Evolutionary conservation across 305 asterid species (phyloP), one percentile per base, ranked within the genome.

Genomic region (Rubia peregrina): DNA sequence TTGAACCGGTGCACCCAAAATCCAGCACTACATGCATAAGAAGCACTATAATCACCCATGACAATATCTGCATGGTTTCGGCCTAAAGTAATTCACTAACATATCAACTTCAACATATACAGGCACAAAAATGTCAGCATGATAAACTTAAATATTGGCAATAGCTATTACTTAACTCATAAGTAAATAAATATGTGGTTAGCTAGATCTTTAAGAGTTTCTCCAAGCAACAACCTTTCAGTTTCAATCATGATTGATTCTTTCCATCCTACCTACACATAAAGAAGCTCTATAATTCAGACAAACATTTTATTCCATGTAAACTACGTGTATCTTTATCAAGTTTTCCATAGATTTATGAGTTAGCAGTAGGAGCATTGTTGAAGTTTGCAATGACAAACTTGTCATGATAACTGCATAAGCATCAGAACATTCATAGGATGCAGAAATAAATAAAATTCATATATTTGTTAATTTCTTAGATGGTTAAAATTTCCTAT

Each of bases 251-350:
- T 95, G 83, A 90, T 91, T 44, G 96, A 84, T 79, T 88, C 92
- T 82, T 98, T 98, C 99, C 99, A 95, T 30, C 82, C 91, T 83
- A 95, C 99, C 99, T 91, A 84, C 84, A 89, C 36, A 51, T 59
- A 76, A 68, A 75, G 76, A 24, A 24, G 26, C 43, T 69, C 80
- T 56, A 73, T 67, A 48, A 41, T 74, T 82, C 82, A 83, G 51
- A 67, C 70, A 61, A 59, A 69, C 22, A 48, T 2, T 30, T 24
- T 41, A 13, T 30, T 30, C 33, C 98, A 80, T 73, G 86, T 75
- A 89, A 88, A 68, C 81, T 80, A 33, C 99, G 94, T 44, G 79
- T 86, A 79, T 80, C 73, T 48, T 83, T 87, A 46, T 72, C 87
- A 80, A 92, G 72, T 81, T 89, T 95, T 75, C 83, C 74, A 75